phyloP scores from a whole-genome alignment of 176 grass and related monocot genomes.

The Pontederia crassipes region DNA sequence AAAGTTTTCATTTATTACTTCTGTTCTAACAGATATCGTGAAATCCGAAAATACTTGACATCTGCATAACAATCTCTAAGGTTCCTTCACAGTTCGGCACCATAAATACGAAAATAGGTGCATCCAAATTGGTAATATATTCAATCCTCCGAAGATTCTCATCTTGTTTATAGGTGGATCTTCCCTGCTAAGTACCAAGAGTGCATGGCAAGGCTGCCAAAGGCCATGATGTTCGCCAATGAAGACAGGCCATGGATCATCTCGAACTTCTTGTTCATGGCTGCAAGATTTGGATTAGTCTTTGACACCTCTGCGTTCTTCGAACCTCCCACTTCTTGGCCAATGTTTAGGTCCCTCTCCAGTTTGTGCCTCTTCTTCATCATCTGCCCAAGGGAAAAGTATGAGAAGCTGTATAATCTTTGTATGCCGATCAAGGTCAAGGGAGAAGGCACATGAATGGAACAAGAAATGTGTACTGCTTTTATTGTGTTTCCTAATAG shows the following conservation, averaged over 20 bases:
- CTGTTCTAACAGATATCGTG: too few relatives aligned
- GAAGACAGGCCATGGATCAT: conserved; percentile 97
- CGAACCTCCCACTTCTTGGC: conserved; percentile 79
- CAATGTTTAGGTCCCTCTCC: conserved; percentile 79
- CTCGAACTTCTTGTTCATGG: conserved; percentile 95
- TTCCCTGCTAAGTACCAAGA: conserved; percentile 92
- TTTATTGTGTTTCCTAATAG: too few relatives aligned
- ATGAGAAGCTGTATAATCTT: neutral
- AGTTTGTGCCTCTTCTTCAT: conserved; percentile 99
- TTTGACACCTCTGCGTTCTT: conserved; percentile 81
- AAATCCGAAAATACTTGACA: too few relatives aligned
- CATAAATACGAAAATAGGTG: too few relatives aligned
- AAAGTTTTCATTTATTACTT: too few relatives aligned
- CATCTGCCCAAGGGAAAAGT: conserved; percentile 34
- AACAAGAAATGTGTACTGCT: too few relatives aligned
- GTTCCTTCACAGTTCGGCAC: too few relatives aligned
- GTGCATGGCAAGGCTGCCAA: conserved; percentile 91
- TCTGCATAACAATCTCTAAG: too few relatives aligned
- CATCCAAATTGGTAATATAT: too few relatives aligned
- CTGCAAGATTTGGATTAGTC: conserved; percentile 51
- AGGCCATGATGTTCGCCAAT: conserved; percentile 87
- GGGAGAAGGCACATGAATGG: too few relatives aligned
- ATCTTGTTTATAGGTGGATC: conserved; percentile 48
- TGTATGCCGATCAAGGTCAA: too few relatives aligned
- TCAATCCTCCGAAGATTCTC: too few relatives aligned